Conservation (phyloP, 2,329 filamentous ascomycete genomes). For the Colletotrichum echinochloae region DNA sequence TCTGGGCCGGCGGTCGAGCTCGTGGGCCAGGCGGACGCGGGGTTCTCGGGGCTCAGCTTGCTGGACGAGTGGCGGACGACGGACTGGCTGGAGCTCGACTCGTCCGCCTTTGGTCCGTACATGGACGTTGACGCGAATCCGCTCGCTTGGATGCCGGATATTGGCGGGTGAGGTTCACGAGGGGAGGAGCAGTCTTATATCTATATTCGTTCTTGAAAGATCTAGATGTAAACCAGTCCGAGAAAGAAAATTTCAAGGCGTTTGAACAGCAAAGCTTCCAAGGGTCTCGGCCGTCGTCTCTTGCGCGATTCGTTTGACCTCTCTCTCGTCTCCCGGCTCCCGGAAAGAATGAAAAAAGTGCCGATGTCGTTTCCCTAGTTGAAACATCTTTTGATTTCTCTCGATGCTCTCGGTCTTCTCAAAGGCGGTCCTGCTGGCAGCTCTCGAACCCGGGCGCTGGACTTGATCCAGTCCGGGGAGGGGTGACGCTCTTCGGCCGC, state of each 20-base stretch:
- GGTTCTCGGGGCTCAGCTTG: constrained; percentile 15
- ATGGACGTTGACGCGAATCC: constrained; percentile 38
- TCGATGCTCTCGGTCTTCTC: too few relatives aligned
- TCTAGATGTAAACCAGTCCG: too few relatives aligned
- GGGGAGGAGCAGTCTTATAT: neutral
- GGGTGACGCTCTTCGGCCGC: too few relatives aligned
- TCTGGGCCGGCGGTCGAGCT: constrained; percentile 21
- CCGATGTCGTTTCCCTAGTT: constrained; percentile 56
- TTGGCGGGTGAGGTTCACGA: constrained; percentile 6
- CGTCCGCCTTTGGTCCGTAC: constrained; percentile 43
- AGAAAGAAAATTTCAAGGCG: neutral
- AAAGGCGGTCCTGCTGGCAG: too few relatives aligned
- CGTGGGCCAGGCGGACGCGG: constrained; percentile 20
- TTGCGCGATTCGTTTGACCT: constrained; percentile 49
- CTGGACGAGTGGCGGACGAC: constrained; percentile 48
- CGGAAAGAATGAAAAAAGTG: constrained; percentile 57
- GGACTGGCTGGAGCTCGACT: constrained; percentile 47
- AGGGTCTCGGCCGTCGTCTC: constrained; percentile 52
- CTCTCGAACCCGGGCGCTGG: too few relatives aligned
- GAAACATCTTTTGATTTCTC: constrained; percentile 56
- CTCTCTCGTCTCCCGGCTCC: constrained; percentile 54
- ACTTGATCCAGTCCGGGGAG: too few relatives aligned
- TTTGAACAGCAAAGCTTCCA: constrained; percentile 49
- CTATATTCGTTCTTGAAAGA: too few relatives aligned
- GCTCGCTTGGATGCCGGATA: constrained; percentile 36